Evolutionary conservation across 345 rosid species (phyloP).

Genomic region (Triadica sebifera): DNA sequence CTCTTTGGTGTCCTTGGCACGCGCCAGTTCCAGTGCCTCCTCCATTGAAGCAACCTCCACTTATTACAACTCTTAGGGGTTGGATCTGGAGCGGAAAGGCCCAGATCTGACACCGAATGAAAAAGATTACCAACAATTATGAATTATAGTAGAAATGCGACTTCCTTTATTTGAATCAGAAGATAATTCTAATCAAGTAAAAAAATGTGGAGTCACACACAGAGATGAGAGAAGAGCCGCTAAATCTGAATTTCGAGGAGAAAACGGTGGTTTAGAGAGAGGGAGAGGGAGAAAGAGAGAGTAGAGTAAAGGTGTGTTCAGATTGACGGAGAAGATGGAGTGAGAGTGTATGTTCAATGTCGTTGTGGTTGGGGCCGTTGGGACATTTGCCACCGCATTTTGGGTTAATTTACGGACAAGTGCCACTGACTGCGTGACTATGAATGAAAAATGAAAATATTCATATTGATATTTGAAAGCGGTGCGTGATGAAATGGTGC

Average conservation of each 20-base stretch:
- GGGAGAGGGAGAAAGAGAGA: too few relatives aligned
- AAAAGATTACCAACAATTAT: conserved; percentile 37
- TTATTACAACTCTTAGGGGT: too few relatives aligned
- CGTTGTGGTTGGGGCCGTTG: conserved; percentile 24
- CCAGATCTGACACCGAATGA: conserved; percentile 43
- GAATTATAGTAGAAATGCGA: not conserved
- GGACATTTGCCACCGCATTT: conserved; percentile 24
- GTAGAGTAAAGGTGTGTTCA: conserved; percentile 26
- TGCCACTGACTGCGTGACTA: conserved; percentile 38
- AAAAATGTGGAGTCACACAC: not conserved
- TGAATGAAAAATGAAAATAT: too few relatives aligned
- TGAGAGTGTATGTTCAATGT: conserved; percentile 24
- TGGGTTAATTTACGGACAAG: conserved; percentile 28
- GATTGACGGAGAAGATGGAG: conserved; percentile 38
- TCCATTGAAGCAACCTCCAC: conserved; percentile 48
- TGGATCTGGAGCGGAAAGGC: conserved; percentile 19
- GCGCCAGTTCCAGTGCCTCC: conserved; percentile 92
- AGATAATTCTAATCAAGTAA: not conserved
- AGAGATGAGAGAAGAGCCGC: not conserved
- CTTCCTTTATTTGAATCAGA: not conserved
- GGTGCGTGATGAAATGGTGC: not conserved
- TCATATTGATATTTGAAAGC: too few relatives aligned
- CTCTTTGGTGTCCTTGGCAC: conserved; percentile 98
- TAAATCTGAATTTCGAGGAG: conserved; percentile 28
- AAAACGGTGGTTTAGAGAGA: conserved; percentile 26